These are phyloP conservation scores for Ceriops tagal DNA, from an alignment of 345 rosid genomes.

Conservation along the genomic window DNA sequence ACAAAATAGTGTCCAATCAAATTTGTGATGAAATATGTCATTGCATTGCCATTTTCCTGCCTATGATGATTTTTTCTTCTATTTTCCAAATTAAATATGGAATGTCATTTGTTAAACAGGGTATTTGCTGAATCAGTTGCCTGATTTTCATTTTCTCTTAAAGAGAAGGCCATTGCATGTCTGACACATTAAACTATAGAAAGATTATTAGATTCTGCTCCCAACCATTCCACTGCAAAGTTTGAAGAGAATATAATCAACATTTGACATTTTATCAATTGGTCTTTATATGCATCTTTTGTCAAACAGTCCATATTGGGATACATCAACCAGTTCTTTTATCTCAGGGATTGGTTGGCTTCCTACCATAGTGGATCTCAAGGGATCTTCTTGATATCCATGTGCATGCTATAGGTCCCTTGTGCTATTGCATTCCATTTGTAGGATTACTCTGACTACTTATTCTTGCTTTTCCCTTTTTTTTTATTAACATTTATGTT, in stretches of 20 bases:
- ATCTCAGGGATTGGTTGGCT: no score
- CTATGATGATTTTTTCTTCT: background rate
- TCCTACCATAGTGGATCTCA: background rate
- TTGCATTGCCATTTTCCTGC: background rate
- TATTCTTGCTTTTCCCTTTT: background rate
- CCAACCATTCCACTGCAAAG: no score
- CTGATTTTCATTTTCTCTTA: no score
- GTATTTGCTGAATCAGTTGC: background rate
- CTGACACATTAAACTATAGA: no score
- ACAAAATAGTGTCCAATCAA: slow-evolving; percentile 6
- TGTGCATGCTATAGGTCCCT: background rate
- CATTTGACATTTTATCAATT: no score
- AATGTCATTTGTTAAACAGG: background rate
- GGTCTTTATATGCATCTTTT: no score
- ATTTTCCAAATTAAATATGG: background rate
- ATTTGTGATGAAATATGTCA: background rate
- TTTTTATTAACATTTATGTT: background rate
- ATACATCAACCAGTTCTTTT: no score
- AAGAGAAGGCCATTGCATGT: no score
- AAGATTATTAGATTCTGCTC: no score
- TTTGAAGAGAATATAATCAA: no score
- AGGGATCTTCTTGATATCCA: background rate
- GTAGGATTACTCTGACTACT: background rate
- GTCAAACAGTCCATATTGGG: no score
- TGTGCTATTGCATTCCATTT: background rate